A percentile compares a stretch with the other conserved stretches of the same genome.
Evolutionary conservation across 2,329 filamentous ascomycete species (phyloP).

Genomic region (Oidium heveae): DNA sequence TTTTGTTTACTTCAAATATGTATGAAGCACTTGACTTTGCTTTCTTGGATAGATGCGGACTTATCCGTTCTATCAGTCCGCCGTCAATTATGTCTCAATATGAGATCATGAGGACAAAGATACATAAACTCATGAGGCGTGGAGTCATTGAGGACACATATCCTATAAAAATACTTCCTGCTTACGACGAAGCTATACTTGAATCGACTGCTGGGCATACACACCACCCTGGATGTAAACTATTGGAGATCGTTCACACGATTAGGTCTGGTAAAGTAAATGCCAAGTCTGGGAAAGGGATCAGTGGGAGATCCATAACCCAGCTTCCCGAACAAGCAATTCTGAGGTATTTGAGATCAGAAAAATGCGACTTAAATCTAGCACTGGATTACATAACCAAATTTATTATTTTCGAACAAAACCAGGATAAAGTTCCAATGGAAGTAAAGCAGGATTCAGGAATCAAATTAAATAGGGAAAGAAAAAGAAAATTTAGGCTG

Average conservation of each 20-base stretch:
- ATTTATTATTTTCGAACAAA: slow-evolving; percentile 1
- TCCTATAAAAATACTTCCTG: slow-evolving; percentile 5
- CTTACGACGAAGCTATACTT: slow-evolving; percentile 7
- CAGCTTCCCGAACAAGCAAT: slow-evolving; percentile 10
- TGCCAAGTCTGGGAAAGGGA: slow-evolving; percentile 1
- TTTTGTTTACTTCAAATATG: slow-evolving; percentile 14
- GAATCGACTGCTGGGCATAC: background rate
- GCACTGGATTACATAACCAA: slow-evolving; percentile 6
- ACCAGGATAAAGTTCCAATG: background rate
- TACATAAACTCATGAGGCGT: slow-evolving; percentile 7
- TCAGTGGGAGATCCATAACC: slow-evolving; percentile 9
- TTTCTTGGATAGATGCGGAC: slow-evolving; percentile 11
- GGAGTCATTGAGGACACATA: slow-evolving; percentile 5
- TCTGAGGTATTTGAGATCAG: slow-evolving; percentile 6
- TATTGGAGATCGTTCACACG: slow-evolving; percentile 6
- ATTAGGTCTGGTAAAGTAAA: slow-evolving; percentile 3
- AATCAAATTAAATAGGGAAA: background rate
- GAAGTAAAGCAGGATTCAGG: background rate
- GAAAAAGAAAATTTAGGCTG: background rate
- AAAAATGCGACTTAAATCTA: slow-evolving; percentile 7
- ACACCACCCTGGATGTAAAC: slow-evolving; percentile 3
- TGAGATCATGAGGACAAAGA: slow-evolving; percentile 9
- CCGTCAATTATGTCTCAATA: slow-evolving; percentile 10
- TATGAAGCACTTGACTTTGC: slow-evolving; percentile 10
- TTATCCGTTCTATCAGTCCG: slow-evolving; percentile 6